phyloP scores from a whole-genome alignment of 1,284 basidiomycete species.

The Malassezia equina region DNA sequence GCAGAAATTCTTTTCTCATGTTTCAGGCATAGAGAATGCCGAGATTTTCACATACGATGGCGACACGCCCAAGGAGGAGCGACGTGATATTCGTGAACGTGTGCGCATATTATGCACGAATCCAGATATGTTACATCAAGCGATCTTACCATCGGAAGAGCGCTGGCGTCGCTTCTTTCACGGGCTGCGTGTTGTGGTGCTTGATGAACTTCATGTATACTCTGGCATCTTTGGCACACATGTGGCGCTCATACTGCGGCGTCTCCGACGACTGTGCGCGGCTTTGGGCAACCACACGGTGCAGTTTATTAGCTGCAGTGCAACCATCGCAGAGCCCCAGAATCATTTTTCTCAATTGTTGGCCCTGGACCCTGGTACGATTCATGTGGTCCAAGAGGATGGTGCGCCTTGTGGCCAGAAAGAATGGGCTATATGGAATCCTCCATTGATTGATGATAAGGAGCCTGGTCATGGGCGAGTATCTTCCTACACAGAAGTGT shows the following conservation, averaged over 20 bases:
- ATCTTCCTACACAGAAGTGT: conserved; percentile 63
- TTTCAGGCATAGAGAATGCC: conserved; percentile 57
- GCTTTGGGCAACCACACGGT: conserved; percentile 69
- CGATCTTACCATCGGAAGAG: conserved; percentile 74
- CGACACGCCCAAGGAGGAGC: conserved; percentile 63
- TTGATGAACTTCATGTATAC: conserved; percentile 78
- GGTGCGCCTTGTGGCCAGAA: conserved; percentile 73
- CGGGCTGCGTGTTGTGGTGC: conserved; percentile 66
- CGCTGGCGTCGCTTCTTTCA: conserved; percentile 64
- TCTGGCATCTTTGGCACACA: conserved; percentile 41
- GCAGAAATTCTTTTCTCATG: conserved; percentile 54
- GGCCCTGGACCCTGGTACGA: conserved; percentile 29
- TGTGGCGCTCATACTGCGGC: conserved; percentile 36
- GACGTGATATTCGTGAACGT: conserved; percentile 47
- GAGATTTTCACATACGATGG: conserved; percentile 74
- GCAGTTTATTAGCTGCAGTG: conserved; percentile 75
- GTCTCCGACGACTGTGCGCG: conserved; percentile 64
- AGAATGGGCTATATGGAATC: conserved; percentile 52
- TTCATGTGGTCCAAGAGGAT: conserved; percentile 65
- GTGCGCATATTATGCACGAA: conserved; percentile 53
- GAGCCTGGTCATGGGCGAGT: conserved; percentile 57
- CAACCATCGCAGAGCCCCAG: conserved; percentile 68
- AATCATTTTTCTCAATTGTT: conserved; percentile 56
- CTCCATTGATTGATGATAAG: conserved; percentile 58
- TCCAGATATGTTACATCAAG: conserved; percentile 70